Base-by-base conservation (phyloP, 2,329 filamentous ascomycete species). In the Aspergillus bombycis region DNA sequence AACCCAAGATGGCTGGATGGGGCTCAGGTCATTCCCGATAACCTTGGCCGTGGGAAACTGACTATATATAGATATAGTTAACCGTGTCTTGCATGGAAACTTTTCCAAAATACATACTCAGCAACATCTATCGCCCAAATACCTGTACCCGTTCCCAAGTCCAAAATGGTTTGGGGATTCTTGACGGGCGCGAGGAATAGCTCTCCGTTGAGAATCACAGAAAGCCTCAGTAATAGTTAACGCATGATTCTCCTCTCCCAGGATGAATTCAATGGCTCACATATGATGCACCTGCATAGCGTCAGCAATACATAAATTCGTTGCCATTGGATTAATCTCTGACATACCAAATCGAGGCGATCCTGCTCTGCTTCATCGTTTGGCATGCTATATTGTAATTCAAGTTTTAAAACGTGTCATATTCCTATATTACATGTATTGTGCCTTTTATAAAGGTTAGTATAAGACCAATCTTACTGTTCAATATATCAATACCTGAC, bases 11-110 rank as follows among this genome's bases (percentile, higher is more conserved):
- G 82, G 82, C 65, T 84, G 83, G 58, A 84, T 84, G 34, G 83
- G 81, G 1, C 79, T 81, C 34, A 84, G 77, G 65, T 84, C 82
- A 12, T 77, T 81, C 41, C 82, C 83, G 1, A 79, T 77, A 48
- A 85, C 78, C 36, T 76, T 70, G 21, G 81, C 79, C 16, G 70
- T 72, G 11, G 46, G 46, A n/a, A 28, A 50, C 12, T 9, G 26
- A 14, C 46, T 50, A 12, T 6, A 19, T 3, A 19, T 11, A 5
- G 23, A 19, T 3, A 19, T 11, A 5, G 23, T 50, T 50, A 16
- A 26, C 1, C 4, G 4, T n/a, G 1, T 16, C 2, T 9, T 16
- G 5, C 12, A 10, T 50, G 4, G 4, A 23, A 12, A 7, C 9
- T 1, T 19, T 7, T 21, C 8, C 2, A 14, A 46, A 23, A 12